phyloP scores from a whole-genome alignment of 352 stramenopile genomes.

The Pythium biforme region DNA sequence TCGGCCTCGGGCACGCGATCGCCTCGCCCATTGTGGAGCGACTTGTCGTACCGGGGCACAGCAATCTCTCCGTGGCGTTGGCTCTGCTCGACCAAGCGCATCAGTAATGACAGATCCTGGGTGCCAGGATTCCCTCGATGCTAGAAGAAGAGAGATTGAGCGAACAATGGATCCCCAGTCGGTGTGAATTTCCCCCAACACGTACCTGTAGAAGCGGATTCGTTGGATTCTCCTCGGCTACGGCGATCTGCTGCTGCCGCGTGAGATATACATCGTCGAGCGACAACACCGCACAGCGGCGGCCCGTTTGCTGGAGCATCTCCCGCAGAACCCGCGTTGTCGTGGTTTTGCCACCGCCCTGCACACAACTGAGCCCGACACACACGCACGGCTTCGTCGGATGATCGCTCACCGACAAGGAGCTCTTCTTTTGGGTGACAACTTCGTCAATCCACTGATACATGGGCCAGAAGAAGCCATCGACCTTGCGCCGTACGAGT shows the following conservation, averaged over 20 bases:
- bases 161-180: no score
- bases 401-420: conserved; percentile 5
- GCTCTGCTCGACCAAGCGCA: conserved; percentile 58
- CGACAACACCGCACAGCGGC: conserved; percentile 71
- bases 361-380: conserved; percentile 79
- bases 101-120: conserved; percentile 70
- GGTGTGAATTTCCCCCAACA: not conserved
- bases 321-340: conserved; percentile 69
- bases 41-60: conserved; percentile 83
- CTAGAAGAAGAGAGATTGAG: conserved; percentile 24
- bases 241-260: conserved; percentile 54
- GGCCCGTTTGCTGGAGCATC: conserved; percentile 48
- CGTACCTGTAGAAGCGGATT: conserved; percentile 81
- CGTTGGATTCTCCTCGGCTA: conserved; percentile 52
- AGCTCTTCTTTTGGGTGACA: conserved; percentile 27
- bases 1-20: conserved; percentile 56
- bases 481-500: conserved; percentile 43
- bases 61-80: conserved; percentile 42
- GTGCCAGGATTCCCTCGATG: conserved; percentile 82
- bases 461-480: conserved; percentile 78
- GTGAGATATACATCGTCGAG: conserved; percentile 85
- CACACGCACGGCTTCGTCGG: conserved; percentile 44
- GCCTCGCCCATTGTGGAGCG: conserved; percentile 61
- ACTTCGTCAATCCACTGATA: conserved; percentile 69
- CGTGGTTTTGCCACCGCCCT: conserved; percentile 86